Base-by-base conservation (phyloP, 2,329 filamentous ascomycete species). In the Claviceps capensis region DNA sequence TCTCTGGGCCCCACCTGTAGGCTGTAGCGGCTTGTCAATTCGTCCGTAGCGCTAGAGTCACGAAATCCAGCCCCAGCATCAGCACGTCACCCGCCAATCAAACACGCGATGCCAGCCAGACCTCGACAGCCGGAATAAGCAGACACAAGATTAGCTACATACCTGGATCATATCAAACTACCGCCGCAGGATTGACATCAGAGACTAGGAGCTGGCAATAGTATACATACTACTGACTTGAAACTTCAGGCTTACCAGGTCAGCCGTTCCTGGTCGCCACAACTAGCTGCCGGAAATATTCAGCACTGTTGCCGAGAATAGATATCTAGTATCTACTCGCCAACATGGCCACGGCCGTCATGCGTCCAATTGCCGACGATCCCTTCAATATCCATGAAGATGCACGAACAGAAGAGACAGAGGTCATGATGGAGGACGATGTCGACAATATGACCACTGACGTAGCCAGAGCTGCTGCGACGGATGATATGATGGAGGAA, bases 321-420 rank as follows among this genome's bases (percentile, higher is more conserved):
- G 23, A 8, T 34, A 46, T 13, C 46, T 11, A 16, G 19, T 16
- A 5, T 42, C 17, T 38, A n/a, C 8, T 16, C 41, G 45, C 14
- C 45, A 51, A 30, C 47, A 55, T 55, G 53, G 53, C 48, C 23
- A 23, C 51, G n/a, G 41, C 51, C 11, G 30, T 49, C 17, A 40
- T 17, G 30, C 51, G 42, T 37, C 42, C 30, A 46, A 45, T 46
- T 60, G 53, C 59, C 22, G 65, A 65, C 30, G 66, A 72, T 22
- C 59, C 65, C 14, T 76, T 77, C 55, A 66, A 68, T 23, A 76
- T 77, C 52, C 73, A 76, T 60, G 70, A 76, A 55, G 75, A 77
- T 66, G 66, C 62, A 1, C 68, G 68, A 16, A 75, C 73, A 6
- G 73, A 73, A 56, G 74, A 77, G 48, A 73, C 73, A 1, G 69